Evolutionary conservation across 805 yeast genomes (phyloP).

Genomic region (Wickerhamomyces sydowiorum): DNA sequence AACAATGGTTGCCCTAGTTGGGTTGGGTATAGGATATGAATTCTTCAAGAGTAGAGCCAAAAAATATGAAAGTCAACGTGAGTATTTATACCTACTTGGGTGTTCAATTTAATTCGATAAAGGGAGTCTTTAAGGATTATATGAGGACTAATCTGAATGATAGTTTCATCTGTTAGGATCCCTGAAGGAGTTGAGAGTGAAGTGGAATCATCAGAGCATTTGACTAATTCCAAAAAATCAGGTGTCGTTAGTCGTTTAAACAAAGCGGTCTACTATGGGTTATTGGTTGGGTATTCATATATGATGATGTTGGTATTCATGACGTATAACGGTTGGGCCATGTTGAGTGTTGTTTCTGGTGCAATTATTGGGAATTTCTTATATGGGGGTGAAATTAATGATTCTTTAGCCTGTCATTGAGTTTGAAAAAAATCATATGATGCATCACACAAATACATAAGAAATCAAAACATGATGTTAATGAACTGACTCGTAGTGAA

Average conservation of each 20-base stretch:
- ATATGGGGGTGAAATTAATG: conserved; percentile 39
- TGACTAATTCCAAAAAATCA: conserved; percentile 3
- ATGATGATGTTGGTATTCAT: conserved; percentile 75
- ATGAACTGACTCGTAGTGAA: too few species aligned
- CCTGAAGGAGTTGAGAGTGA: conserved; percentile 3
- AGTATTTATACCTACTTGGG: conserved; percentile 6
- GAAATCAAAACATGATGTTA: too few species aligned
- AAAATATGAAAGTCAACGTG: conserved; percentile 14
- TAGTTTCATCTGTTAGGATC: conserved; percentile 3
- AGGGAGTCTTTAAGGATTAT: background rate
- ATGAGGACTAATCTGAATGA: background rate
- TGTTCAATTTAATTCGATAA: background rate
- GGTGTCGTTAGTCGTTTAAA: conserved; percentile 19
- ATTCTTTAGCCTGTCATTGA: conserved; percentile 21
- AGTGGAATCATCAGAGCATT: conserved; percentile 5
- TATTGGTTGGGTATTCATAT: conserved; percentile 66
- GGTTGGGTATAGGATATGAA: conserved; percentile 56
- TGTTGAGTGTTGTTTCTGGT: conserved; percentile 68
- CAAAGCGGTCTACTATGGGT: conserved; percentile 46
- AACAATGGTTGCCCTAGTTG: conserved; percentile 43
- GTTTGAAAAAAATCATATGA: too few species aligned
- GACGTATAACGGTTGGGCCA: conserved; percentile 85
- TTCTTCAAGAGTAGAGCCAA: conserved; percentile 32
- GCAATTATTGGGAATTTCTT: conserved; percentile 63
- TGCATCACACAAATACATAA: too few species aligned